Percentiles rank a stretch among this genome's conserved stretches.
Evolutionary conservation across 75 land plant species (phyloP).

Genomic region (Chamaecyparis obtusa): DNA sequence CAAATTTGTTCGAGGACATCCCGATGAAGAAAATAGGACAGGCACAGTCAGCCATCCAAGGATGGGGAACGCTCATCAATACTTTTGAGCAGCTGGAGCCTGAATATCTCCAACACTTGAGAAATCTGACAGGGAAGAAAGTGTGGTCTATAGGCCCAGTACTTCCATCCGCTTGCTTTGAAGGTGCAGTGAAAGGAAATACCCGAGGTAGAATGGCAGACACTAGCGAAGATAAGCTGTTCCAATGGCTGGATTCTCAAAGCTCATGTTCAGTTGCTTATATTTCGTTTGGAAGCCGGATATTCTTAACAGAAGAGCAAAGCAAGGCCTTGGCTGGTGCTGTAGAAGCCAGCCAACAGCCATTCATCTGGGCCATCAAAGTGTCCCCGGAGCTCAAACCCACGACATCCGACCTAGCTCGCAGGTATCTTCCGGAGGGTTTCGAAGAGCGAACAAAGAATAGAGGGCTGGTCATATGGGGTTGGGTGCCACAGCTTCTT

Average conservation of each 20-base stretch:
- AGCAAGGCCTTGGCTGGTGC: background rate
- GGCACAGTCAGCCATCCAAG: background rate
- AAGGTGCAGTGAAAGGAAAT: background rate
- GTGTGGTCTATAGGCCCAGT: constrained; percentile 47
- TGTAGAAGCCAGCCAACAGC: background rate
- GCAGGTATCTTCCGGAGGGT: background rate
- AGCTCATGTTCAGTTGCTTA: background rate
- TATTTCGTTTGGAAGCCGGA: background rate
- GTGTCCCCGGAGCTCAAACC: background rate
- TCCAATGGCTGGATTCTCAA: background rate
- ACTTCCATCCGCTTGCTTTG: background rate
- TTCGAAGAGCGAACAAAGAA: background rate
- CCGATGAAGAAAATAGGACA: background rate
- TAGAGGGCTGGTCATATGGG: background rate
- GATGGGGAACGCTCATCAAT: constrained; percentile 32
- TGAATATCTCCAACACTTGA: constrained; percentile 13
- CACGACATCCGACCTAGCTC: background rate
- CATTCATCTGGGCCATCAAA: background rate
- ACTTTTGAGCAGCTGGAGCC: constrained; percentile 35
- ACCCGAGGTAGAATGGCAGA: background rate
- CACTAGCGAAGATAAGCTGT: background rate
- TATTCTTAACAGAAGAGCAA: background rate
- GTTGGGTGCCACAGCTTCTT: too few species aligned
- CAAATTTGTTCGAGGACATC: background rate
- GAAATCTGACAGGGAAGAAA: constrained; percentile 7